Percentiles rank a stretch among this genome's conserved stretches.
phyloP scores from a whole-genome alignment of 306 rosid genomes.

The Rubus idaeus region DNA sequence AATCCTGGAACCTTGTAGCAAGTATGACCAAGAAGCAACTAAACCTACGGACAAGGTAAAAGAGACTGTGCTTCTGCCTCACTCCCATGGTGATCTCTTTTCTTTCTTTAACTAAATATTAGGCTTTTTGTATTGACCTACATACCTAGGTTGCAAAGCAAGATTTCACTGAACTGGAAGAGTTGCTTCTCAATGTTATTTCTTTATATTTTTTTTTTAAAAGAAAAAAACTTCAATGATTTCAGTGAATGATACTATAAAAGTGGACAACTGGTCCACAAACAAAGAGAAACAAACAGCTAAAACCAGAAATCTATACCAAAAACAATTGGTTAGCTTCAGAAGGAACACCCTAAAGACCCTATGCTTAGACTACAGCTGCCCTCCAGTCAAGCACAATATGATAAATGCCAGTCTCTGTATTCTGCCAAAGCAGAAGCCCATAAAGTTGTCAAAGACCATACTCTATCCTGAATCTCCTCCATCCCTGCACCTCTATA shows the following conservation, averaged over 20 bases:
- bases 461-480: too few relatives aligned
- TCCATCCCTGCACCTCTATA: neutral
- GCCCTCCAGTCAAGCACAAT: too few relatives aligned
- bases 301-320: neutral
- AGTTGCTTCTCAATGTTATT: neutral
- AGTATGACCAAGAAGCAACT: slow-evolving; percentile 46
- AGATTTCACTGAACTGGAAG: neutral
- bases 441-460: too few relatives aligned
- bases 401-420: too few relatives aligned
- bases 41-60: slow-evolving; percentile 50
- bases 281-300: neutral
- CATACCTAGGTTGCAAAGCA: neutral
- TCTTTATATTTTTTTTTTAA: neutral
- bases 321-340: too few relatives aligned
- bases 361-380: too few relatives aligned
- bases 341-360: too few relatives aligned
- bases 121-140: neutral
- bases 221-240: neutral
- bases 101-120: slow-evolving; percentile 3
- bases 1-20: slow-evolving; percentile 33
- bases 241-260: neutral
- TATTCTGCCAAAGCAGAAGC: too few relatives aligned
- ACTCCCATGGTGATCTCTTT: neutral
- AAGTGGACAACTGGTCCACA: neutral
- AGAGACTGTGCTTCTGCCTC: neutral